Percentiles rank a stretch among this genome's conserved stretches.
Conservation (phyloP, 2,329 filamentous ascomycete species). For the Botrytis galanthina region DNA sequence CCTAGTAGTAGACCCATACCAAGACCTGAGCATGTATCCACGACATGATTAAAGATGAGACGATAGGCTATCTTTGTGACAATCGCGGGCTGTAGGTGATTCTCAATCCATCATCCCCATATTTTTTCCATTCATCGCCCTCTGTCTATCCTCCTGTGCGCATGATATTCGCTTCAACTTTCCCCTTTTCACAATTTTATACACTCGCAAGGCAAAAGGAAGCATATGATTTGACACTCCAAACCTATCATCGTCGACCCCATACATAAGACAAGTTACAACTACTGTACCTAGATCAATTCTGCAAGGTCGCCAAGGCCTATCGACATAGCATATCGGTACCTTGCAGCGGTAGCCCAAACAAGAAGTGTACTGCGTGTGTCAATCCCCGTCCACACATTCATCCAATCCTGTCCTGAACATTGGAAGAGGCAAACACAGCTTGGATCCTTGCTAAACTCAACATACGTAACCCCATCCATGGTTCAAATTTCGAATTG, state of each 20-base stretch:
- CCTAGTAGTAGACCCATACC: not conserved
- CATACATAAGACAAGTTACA: not conserved
- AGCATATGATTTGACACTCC: not conserved
- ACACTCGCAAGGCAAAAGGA: not conserved
- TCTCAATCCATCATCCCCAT: not conserved
- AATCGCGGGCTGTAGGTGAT: not conserved
- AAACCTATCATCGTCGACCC: not conserved
- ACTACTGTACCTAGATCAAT: not conserved
- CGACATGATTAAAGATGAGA: not conserved
- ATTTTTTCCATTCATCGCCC: not conserved
- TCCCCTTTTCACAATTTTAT: not conserved
- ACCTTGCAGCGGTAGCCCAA: conserved; percentile 10
- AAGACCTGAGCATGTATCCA: not conserved
- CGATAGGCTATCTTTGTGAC: not conserved
- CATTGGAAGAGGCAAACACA: not conserved
- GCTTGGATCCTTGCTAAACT: not conserved
- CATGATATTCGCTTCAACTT: not conserved
- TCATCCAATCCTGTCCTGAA: conserved; percentile 8
- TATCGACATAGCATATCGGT: not conserved
- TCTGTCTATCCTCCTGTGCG: not conserved
- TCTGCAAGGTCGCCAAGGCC: not conserved
- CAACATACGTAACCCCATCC: not conserved
- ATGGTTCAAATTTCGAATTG: not conserved
- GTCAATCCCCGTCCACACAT: not conserved
- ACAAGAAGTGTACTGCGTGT: not conserved